These are phyloP conservation scores for Fistulinella staudtii DNA, from an alignment of 1,284 basidiomycete genomes.

Conservation along the genomic window DNA sequence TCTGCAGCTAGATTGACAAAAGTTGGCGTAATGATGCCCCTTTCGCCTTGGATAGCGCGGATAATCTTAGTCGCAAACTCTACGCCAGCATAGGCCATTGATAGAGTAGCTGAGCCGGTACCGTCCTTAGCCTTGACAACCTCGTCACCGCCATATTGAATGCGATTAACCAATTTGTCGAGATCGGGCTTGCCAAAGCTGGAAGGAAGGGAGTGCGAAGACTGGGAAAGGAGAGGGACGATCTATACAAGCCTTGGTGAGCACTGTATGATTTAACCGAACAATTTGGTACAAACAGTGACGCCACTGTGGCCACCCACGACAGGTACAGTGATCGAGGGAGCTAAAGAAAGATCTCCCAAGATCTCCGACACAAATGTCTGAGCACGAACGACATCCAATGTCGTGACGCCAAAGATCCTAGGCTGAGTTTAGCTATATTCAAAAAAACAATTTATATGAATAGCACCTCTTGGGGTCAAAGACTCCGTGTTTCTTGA, in stretches of 20 bases:
- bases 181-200: conserved; percentile 39
- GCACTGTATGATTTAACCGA: too few species aligned
- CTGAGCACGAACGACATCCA: conserved; percentile 96
- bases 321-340: conserved; percentile 81
- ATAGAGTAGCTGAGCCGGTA: conserved; percentile 81
- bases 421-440: too few species aligned
- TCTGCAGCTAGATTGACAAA: conserved; percentile 85
- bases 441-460: too few species aligned
- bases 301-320: conserved; percentile 96
- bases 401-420: conserved; percentile 95
- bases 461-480: conserved; percentile 93
- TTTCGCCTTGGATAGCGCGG: conserved; percentile 85
- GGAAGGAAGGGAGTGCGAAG: conserved; percentile 56
- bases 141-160: conserved; percentile 96
- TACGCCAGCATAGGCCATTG: conserved; percentile 89
- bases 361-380: conserved; percentile 88
- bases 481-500: conserved; percentile 90
- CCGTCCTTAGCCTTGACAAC: conserved; percentile 93
- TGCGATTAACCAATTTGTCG: conserved; percentile 75
- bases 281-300: conserved; percentile 56
- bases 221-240: conserved; percentile 93
- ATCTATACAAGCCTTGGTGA: conserved; percentile 54
- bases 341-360: conserved; percentile 58
- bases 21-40: conserved; percentile 79
- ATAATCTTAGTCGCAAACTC: conserved; percentile 81